These are phyloP conservation scores for Kockiozyma suomiensis DNA, from an alignment of 805 yeast species.

Conservation along the genomic window DNA sequence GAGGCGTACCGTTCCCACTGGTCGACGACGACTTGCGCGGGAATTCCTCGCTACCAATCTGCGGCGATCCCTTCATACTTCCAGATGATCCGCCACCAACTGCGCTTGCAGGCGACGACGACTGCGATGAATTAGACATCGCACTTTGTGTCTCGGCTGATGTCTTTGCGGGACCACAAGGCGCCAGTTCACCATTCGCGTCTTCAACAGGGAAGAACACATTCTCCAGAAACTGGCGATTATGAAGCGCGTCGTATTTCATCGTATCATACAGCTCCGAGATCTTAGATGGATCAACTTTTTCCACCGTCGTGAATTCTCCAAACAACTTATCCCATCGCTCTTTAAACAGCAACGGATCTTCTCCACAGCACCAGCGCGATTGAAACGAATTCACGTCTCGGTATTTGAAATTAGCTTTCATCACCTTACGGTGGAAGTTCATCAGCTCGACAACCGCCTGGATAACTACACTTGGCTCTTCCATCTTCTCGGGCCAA, in stretches of 20 bases:
- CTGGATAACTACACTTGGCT: constrained; percentile 90
- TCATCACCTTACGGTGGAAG: constrained; percentile 83
- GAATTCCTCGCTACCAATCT: constrained; percentile 51
- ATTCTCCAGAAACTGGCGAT: constrained; percentile 81
- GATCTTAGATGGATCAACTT: constrained; percentile 96
- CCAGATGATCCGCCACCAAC: not conserved
- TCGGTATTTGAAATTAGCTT: constrained; percentile 68
- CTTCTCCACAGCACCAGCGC: constrained; percentile 97
- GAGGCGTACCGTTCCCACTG: constrained; percentile 45
- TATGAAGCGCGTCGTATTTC: constrained; percentile 97
- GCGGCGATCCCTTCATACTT: constrained; percentile 39
- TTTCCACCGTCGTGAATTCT: constrained; percentile 89
- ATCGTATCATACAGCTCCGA: constrained; percentile 96
- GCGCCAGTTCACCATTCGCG: constrained; percentile 39
- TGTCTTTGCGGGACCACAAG: not conserved
- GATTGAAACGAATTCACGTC: constrained; percentile 70
- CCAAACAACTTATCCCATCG: constrained; percentile 96
- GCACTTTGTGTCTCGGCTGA: not conserved
- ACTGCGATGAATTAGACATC: not conserved
- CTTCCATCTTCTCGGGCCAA: constrained; percentile 98
- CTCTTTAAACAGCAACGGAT: constrained; percentile 84
- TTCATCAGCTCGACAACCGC: constrained; percentile 95
- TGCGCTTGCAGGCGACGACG: not conserved
- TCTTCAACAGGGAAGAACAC: constrained; percentile 68
- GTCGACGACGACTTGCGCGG: constrained; percentile 45